phyloP scores from a whole-genome alignment of 768 basidiomycete genomes.

The Boletus sp. region DNA sequence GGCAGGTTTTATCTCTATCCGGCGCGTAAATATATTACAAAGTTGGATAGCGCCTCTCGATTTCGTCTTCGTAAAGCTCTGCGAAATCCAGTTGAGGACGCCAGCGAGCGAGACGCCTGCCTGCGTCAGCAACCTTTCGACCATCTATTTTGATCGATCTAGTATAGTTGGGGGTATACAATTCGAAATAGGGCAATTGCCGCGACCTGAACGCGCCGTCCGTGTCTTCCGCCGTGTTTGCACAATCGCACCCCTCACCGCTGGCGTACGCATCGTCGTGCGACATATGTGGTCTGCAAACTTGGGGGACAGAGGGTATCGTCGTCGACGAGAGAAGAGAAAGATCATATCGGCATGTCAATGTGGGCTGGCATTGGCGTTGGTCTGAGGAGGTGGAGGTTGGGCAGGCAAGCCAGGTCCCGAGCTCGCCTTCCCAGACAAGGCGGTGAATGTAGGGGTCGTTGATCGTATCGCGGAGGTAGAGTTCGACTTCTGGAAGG shows the following conservation, averaged over 20 bases:
- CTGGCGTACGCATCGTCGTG: background rate
- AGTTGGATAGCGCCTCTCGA: background rate
- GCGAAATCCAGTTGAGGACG: slow-evolving; percentile 69
- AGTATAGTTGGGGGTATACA: slow-evolving; percentile 80
- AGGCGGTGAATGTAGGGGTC: slow-evolving; percentile 85
- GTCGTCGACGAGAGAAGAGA: slow-evolving; percentile 12
- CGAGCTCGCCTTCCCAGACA: slow-evolving; percentile 69
- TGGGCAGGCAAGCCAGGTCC: slow-evolving; percentile 71
- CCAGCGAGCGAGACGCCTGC: slow-evolving; percentile 84
- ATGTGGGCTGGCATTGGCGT: slow-evolving; percentile 8
- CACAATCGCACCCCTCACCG: background rate
- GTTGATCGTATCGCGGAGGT: slow-evolving; percentile 81
- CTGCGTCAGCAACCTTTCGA: slow-evolving; percentile 83
- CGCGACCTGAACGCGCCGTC: background rate
- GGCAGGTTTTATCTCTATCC: background rate
- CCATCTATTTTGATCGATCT: slow-evolving; percentile 67
- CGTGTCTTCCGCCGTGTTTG: background rate
- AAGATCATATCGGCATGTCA: slow-evolving; percentile 28
- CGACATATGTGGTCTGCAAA: background rate
- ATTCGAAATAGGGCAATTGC: slow-evolving; percentile 52
- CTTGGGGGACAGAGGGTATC: slow-evolving; percentile 37
- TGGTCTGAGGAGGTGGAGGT: slow-evolving; percentile 2
- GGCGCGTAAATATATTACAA: background rate
- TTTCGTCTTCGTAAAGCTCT: slow-evolving; percentile 7
- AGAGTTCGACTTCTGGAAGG: slow-evolving; percentile 58